A percentile compares a stretch with the other conserved stretches of the same genome.
These are phyloP conservation scores for Rhodotorula babjevae DNA, from an alignment of 768 basidiomycete genomes.

Conservation along the genomic window DNA sequence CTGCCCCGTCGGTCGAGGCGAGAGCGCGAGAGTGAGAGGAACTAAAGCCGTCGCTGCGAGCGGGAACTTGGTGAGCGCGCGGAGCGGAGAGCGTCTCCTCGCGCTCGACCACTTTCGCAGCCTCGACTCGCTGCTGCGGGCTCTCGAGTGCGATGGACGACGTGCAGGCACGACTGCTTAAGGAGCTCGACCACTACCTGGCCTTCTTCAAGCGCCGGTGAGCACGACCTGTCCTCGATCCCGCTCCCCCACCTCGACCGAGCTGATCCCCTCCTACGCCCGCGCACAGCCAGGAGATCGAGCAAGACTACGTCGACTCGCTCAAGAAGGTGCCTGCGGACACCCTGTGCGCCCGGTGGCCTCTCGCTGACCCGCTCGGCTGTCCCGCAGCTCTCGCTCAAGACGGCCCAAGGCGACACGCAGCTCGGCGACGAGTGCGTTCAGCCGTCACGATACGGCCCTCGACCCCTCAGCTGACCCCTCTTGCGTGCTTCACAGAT, in stretches of 20 bases:
- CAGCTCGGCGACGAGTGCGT: constrained; percentile 16
- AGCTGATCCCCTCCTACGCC: neutral
- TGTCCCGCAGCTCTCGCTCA: constrained; percentile 11
- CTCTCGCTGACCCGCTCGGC: neutral
- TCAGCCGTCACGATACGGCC: no score
- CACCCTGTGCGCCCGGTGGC: neutral
- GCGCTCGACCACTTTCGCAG: no score
- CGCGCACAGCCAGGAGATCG: constrained; percentile 39
- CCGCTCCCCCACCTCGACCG: neutral
- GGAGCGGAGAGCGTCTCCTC: no score
- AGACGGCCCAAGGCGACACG: constrained; percentile 9
- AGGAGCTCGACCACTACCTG: constrained; percentile 26
- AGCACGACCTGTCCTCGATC: neutral
- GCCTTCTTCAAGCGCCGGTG: no score
- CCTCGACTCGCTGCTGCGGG: no score
- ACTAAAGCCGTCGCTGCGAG: no score
- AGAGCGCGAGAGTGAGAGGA: no score
- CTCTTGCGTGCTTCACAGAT: neutral
- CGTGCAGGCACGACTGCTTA: neutral
- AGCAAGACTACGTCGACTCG: constrained; percentile 31
- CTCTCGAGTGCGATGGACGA: constrained; percentile 15
- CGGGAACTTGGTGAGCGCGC: no score
- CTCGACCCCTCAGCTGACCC: neutral
- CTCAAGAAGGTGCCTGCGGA: constrained; percentile 32
- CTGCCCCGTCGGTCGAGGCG: neutral